A percentile compares a stretch with the other conserved stretches of the same genome.
phyloP scores from a whole-genome alignment of 805 yeast species.

The Yarrowia sp. region DNA sequence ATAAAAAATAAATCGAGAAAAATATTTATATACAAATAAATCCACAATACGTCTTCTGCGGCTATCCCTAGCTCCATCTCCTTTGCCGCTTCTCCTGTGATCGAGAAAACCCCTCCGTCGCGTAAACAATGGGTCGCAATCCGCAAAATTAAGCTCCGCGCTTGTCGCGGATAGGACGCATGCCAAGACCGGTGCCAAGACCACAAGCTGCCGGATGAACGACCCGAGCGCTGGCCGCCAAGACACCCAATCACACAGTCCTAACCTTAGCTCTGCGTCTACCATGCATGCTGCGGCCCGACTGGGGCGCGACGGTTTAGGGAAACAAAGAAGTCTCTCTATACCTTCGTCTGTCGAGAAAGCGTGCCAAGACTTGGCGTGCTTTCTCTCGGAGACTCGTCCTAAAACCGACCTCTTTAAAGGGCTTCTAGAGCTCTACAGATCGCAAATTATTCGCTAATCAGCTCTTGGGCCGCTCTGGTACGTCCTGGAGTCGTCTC shows the following conservation, averaged over 20 bases:
- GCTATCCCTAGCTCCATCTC: too few species aligned
- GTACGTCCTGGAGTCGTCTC: too few species aligned
- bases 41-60: too few species aligned
- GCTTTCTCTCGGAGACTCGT: not conserved
- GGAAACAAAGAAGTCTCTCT: not conserved
- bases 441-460: too few species aligned
- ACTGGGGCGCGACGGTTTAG: slow-evolving; percentile 3
- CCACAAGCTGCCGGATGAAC: slow-evolving; percentile 6
- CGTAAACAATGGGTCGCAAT: not conserved
- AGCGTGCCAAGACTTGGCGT: not conserved
- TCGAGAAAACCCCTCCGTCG: too few species aligned
- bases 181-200: slow-evolving; percentile 22
- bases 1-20: too few species aligned
- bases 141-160: not conserved
- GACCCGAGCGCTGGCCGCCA: slow-evolving; percentile 22
- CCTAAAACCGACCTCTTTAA: not conserved
- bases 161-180: slow-evolving; percentile 12
- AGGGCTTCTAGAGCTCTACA: too few species aligned
- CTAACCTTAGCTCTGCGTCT: not conserved
- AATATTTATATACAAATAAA: too few species aligned
- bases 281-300: slow-evolving; percentile 3
- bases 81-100: too few species aligned
- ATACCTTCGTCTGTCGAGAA: not conserved
- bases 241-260: not conserved
- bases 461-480: too few species aligned